Evolutionary conservation across 345 rosid genomes (phyloP), one percentile per base, ranked within the genome.

Genomic region (Salix brachista): DNA sequence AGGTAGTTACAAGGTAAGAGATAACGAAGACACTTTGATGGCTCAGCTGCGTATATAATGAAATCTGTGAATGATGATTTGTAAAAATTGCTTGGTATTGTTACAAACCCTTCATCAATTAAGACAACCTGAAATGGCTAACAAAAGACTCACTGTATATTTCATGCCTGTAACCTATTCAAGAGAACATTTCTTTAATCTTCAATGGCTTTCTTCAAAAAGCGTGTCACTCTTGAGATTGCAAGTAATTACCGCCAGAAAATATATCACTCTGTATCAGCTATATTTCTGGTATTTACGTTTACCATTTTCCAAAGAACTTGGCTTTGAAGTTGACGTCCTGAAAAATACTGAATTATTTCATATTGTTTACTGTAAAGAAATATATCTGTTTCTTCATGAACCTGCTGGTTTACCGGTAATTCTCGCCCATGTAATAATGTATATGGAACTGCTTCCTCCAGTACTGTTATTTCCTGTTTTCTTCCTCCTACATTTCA

Each of bases 91-190:
- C 56, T 66, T 23, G 21, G 58, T 17, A 36, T 67, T 70, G 54
- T 65, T 73, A 32, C 71, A 30, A 32, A 65, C 32, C 14, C 61
- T 39, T 36, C 32, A 21, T 41, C 41, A 19, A 39, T 28, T 18
- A 60, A 71, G 74, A 62, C 72, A 61, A 75, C 42, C 70, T 23
- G 73, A 78, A 50, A 75, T 72, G 71, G 69, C 77, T 76, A 70
- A 66, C 67, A 75, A 78, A 77, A 65, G 14, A 65, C 56, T 52
- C 8, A 18, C 39, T 18, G 39, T 52, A 32, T 64, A 18, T 21
- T 71, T 17, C 56, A 28, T 70, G 46, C 67, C 72, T 69, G 69
- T 69, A 60, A 52, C 6, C 42, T 41, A 65, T 62, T 16, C 32
- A 11, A 37, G 26, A 56, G 16, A 4, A 34, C 64, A 6, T 21